phyloP scores from a whole-genome alignment of 306 rosid species.

The Quillaja saponaria region DNA sequence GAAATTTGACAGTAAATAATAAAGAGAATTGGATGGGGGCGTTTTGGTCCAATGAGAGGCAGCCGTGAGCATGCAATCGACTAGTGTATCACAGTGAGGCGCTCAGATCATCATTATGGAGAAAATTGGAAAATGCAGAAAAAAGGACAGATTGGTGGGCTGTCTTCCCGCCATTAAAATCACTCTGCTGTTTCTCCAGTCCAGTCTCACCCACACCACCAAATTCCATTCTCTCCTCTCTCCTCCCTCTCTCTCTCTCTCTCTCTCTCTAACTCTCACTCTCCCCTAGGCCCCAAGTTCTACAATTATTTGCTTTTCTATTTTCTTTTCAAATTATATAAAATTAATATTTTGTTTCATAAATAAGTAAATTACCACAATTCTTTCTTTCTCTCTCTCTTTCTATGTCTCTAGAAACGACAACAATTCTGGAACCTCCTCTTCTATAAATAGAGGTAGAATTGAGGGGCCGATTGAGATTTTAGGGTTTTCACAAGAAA shows the following conservation, averaged over 20 bases:
- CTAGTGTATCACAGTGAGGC: constrained; percentile 45
- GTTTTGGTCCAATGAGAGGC: constrained; percentile 47
- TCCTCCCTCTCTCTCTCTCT: background rate
- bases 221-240: constrained; percentile 1
- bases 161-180: constrained; percentile 70
- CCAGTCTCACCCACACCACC: constrained; percentile 36
- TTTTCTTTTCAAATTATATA: background rate
- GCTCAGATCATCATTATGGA: constrained; percentile 45
- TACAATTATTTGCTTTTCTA: background rate
- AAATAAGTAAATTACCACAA: background rate
- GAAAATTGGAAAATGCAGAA: background rate
- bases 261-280: constrained; percentile 15
- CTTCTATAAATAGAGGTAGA: constrained; percentile 46
- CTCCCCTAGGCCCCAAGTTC: background rate
- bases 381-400: constrained; percentile 10
- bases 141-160: constrained; percentile 59
- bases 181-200: constrained; percentile 36
- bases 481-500: constrained; percentile 42
- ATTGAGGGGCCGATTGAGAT: constrained; percentile 13
- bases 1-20: constrained; percentile 24
- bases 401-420: constrained; percentile 34
- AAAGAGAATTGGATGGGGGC: no score
- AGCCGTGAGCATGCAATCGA: constrained; percentile 37
- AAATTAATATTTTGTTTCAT: background rate
- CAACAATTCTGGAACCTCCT: constrained; percentile 52